Evolutionary conservation across 202 grass and related monocot species (phyloP), one percentile per base, ranked within the genome.

Genomic region (Panicum hallii): DNA sequence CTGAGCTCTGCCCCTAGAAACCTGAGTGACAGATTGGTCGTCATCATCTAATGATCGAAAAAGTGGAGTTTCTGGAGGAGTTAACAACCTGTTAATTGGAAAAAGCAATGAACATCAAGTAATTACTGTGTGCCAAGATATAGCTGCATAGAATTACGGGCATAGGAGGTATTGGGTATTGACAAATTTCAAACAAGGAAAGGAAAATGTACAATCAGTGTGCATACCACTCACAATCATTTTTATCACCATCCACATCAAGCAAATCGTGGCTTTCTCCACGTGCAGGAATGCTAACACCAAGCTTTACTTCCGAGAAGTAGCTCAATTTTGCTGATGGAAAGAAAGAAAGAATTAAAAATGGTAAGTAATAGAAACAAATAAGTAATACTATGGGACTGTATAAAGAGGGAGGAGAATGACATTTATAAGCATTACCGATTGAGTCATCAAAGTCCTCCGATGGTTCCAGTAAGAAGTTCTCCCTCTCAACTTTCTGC

Each of bases 221-320:
- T 72, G 28, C 91, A 85, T 89, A 98, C 95, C 95, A 98, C 56
- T 98, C 93, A 80, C 95, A 98, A 81, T 98, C 95, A 79, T 95
- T 95, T 86, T 98, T 92, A 72, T 92, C 86, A 72, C 89, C 91
- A 72, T 95, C 95, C 62, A 58, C 81, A 71, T 95, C 87, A 57
- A 98, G 95, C 43, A 98, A 87, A 89, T 95, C 93, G 41, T 83
- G 90, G 57, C 85, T 90, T 84, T 95, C 87, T 86, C 89, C 87
- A 77, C 71, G 83, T 70, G 81, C 20, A 69, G 93, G 85, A 69
- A 95, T 63, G 41, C 67, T 93, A 80, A 98, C 79, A 40, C 82
- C 87, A 76, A 93, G 87, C 60, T 93, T 98, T 67, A 95, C 81
- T 75, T 93, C 91, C 0, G 93, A 90, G 65, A 92, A 93, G 74